Base-by-base conservation (phyloP, 257 asterid species). In the Petunia secreta region DNA sequence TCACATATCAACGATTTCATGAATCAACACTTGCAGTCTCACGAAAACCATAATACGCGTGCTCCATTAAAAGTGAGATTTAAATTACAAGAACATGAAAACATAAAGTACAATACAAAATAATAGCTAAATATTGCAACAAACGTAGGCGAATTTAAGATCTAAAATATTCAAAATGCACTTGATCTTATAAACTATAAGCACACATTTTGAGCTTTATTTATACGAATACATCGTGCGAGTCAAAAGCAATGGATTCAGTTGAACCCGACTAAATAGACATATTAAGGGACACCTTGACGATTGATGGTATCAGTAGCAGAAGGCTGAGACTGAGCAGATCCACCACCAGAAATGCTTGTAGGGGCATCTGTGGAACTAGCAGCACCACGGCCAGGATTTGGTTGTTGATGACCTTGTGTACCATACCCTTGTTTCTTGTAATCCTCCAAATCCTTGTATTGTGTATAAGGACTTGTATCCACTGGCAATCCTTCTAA, bases 331-430 rank as follows among this genome's bases (percentile, higher is more conserved):
- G 82, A 80, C 63, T 62, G 59, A 3, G 82, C 78, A 15, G 57
- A 63, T 40, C 52, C 82, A 9, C 89, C 92, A 0, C 87, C 88
- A 2, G 81, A 14, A 8, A 89, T 75, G 15, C 8, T 25, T 74
- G 94, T 91, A 37, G 99, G 99, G 36, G 97, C 99, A 14, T 95
- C 99, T 80, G 98, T 94, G 84, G 98, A 93, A 8, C 82, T 86
- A 64, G 94, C 95, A 71, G 98, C 98, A 41, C 95, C 93, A n/a
- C 87, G 97, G 83, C 97, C 94, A n/a, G 91, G 89, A 13, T 85
- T 73, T n/a, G 95, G 92, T 41, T 93, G 82, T 7, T 75, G 92
- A 82, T 95, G 98, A 44, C 99, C 98, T 38, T 95, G 83, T 0
- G 97, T 87, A 41, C 99, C 99, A 10, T 95, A 95, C 0, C 92